phyloP scores from a whole-genome alignment of 169 alveolate genomes.

The Eimeria acervulina region DNA sequence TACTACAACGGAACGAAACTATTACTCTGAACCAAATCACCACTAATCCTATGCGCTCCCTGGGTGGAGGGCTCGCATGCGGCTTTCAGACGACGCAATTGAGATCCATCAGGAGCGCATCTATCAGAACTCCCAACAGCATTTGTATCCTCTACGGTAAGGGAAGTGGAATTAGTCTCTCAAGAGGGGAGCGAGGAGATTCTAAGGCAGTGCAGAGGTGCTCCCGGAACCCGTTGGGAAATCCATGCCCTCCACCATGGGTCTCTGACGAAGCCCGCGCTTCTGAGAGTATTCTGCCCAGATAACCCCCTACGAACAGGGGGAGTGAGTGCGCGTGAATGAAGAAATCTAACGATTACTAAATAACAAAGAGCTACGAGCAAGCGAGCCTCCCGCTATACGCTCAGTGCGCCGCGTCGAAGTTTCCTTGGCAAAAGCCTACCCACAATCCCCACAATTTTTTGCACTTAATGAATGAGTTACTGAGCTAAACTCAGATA shows the following conservation, averaged over 20 bases:
- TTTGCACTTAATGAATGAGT: too few relatives aligned
- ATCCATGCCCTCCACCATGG: not conserved
- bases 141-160: not conserved
- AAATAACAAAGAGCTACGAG: not conserved
- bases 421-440: too few relatives aligned
- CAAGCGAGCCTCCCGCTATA: not conserved
- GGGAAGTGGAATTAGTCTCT: not conserved
- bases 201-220: not conserved
- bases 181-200: not conserved
- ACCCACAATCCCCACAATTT: too few relatives aligned
- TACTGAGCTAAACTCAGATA: too few relatives aligned
- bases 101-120: not conserved
- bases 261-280: too few relatives aligned
- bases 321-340: not conserved
- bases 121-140: not conserved
- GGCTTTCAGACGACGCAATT: not conserved
- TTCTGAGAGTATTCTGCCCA: not conserved
- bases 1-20: not conserved
- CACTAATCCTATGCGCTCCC: not conserved
- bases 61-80: not conserved
- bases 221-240: not conserved
- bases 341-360: not conserved
- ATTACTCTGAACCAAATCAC: not conserved
- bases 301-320: not conserved
- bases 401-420: not conserved